These are phyloP conservation scores for Corylus heterophylla DNA, from an alignment of 306 rosid genomes.

Conservation along the genomic window DNA sequence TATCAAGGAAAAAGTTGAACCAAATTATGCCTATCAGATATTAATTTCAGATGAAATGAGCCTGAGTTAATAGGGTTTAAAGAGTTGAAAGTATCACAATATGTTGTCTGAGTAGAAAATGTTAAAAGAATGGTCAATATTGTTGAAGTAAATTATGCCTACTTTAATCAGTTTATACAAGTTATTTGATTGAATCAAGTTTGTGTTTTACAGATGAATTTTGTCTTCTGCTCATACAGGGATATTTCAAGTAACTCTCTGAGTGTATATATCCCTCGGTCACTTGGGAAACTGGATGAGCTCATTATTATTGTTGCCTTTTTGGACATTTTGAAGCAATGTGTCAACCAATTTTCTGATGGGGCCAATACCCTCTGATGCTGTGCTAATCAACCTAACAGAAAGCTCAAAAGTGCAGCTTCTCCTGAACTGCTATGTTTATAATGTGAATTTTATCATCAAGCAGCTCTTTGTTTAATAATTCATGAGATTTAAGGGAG, in stretches of 20 bases:
- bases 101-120: no score
- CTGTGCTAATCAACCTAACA: slow-evolving; percentile 66
- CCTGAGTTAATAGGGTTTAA: neutral
- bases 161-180: neutral
- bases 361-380: slow-evolving; percentile 86
- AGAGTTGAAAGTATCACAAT: no score
- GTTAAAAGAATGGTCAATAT: no score
- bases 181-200: neutral
- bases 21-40: neutral
- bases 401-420: slow-evolving; percentile 77
- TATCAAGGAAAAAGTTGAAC: neutral
- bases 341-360: slow-evolving; percentile 89
- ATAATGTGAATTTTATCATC: neutral
- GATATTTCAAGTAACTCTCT: slow-evolving; percentile 93
- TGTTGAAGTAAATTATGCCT: neutral
- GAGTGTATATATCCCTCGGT: slow-evolving; percentile 69
- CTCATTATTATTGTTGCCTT: slow-evolving; percentile 34
- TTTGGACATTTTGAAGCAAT: slow-evolving; percentile 55
- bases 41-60: neutral
- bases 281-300: slow-evolving; percentile 76
- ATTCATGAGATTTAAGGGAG: neutral
- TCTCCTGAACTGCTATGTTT: slow-evolving; percentile 23
- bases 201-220: slow-evolving; percentile 24
- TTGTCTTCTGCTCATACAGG: slow-evolving; percentile 46
- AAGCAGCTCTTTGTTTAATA: neutral